Evolutionary conservation across 192 early-diverging fungal species (phyloP).

Genomic region (Phlyctochytrium bullatum): DNA sequence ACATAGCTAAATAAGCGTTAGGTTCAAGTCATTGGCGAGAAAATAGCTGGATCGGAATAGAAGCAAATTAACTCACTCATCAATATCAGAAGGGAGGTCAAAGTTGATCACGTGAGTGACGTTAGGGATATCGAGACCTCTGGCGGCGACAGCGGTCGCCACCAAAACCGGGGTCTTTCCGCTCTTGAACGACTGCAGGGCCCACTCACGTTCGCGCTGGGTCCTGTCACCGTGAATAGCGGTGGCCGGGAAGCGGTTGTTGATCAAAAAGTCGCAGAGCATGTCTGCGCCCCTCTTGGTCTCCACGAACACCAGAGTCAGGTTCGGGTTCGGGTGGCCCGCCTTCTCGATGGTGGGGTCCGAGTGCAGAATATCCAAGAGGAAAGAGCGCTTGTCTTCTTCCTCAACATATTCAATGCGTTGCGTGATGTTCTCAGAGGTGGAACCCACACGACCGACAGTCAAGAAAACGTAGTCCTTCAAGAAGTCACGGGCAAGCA

Average conservation of each 20-base stretch:
- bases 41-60: conserved; percentile 29
- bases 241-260: conserved; percentile 82
- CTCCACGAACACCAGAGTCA: conserved; percentile 96
- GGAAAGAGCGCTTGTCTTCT: conserved; percentile 85
- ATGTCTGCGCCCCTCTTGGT: conserved; percentile 94
- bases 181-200: conserved; percentile 81
- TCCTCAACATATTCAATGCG: conserved; percentile 91
- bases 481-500: conserved; percentile 90
- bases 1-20: conserved; percentile 69
- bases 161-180: conserved; percentile 80
- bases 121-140: conserved; percentile 90
- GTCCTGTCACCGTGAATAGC: conserved; percentile 96
- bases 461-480: conserved; percentile 72
- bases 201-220: conserved; percentile 92
- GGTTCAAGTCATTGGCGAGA: no score
- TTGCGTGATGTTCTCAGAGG: conserved; percentile 95
- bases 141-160: conserved; percentile 95
- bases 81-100: conserved; percentile 76
- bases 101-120: conserved; percentile 87
- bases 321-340: conserved; percentile 46
- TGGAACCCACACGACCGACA: conserved; percentile 90
- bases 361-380: conserved; percentile 72
- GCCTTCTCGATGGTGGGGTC: conserved; percentile 32
- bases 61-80: conserved; percentile 45
- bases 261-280: conserved; percentile 75